Conservation (phyloP, 2,329 filamentous ascomycete species). For the Fusarium solani-melongenae region DNA sequence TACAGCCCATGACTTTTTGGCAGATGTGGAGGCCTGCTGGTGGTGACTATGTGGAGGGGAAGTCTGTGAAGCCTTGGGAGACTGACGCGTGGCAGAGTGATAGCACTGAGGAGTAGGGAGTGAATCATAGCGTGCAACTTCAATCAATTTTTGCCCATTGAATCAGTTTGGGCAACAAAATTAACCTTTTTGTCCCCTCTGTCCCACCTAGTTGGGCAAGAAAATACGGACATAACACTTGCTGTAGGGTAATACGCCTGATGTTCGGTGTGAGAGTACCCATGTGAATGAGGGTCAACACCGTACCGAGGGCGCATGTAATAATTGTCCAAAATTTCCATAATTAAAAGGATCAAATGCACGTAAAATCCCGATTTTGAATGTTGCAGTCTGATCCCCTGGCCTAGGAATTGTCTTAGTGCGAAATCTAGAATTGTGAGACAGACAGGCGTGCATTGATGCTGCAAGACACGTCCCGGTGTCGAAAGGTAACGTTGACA, state of each 20-base stretch:
- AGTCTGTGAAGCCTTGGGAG: constrained; percentile 31
- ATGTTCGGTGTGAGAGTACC: background rate
- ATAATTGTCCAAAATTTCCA: no score
- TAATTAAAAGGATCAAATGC: background rate
- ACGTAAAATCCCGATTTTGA: background rate
- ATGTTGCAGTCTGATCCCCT: background rate
- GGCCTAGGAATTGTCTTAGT: background rate
- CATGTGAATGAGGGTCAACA: background rate
- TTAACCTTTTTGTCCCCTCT: no score
- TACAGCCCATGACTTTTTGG: constrained; percentile 30
- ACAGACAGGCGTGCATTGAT: background rate
- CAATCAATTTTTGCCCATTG: background rate
- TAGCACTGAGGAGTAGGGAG: background rate
- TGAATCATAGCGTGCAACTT: background rate
- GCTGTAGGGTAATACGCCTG: background rate
- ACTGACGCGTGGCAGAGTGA: background rate
- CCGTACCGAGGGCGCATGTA: background rate
- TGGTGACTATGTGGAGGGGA: constrained; percentile 27
- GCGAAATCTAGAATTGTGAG: background rate
- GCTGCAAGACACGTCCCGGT: background rate
- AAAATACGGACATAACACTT: background rate
- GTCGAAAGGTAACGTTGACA: background rate
- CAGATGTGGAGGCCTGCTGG: constrained; percentile 39
- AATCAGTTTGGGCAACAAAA: background rate
- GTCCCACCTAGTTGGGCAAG: background rate